phyloP scores from a whole-genome alignment of 148 eudicot genomes.

The Fallopia convolvulus region DNA sequence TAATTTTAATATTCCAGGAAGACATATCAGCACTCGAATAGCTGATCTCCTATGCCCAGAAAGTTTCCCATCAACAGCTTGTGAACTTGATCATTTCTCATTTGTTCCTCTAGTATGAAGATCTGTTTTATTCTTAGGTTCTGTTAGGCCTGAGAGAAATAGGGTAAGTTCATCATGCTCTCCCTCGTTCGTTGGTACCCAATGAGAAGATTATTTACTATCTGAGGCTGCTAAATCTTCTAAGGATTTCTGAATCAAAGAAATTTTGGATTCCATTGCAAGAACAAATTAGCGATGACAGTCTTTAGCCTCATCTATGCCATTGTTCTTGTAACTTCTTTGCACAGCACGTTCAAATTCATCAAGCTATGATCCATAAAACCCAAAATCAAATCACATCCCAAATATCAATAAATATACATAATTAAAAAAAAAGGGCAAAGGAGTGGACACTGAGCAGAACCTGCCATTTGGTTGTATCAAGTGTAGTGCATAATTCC shows the following conservation, averaged over 20 bases:
- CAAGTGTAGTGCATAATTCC: constrained; percentile 58
- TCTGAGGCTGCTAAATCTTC: constrained; percentile 31
- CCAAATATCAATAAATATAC: neutral
- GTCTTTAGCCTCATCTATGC: constrained; percentile 35
- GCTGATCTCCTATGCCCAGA: constrained; percentile 67
- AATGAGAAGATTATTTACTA: constrained; percentile 45
- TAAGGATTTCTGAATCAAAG: constrained; percentile 27
- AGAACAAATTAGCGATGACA: constrained; percentile 53
- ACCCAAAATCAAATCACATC: constrained; percentile 1
- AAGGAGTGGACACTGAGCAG: neutral
- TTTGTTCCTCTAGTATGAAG: constrained; percentile 16
- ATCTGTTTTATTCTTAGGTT: neutral
- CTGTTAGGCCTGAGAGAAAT: constrained; percentile 52
- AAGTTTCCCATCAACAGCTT: constrained; percentile 27
- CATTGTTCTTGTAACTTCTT: constrained; percentile 35
- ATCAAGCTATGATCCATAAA: constrained; percentile 47
- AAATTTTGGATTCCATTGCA: constrained; percentile 58
- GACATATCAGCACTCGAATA: constrained; percentile 67
- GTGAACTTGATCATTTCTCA: constrained; percentile 15
- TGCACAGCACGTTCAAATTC: constrained; percentile 71
- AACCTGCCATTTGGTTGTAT: constrained; percentile 92
- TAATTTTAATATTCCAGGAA: constrained; percentile 46
- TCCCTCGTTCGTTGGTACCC: constrained; percentile 69
- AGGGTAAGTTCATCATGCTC: constrained; percentile 60
- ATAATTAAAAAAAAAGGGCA: neutral